Evolutionary conservation across 2,329 filamentous ascomycete genomes (phyloP), one percentile per base, ranked within the genome.

Genomic region (Colletotrichum sp.): DNA sequence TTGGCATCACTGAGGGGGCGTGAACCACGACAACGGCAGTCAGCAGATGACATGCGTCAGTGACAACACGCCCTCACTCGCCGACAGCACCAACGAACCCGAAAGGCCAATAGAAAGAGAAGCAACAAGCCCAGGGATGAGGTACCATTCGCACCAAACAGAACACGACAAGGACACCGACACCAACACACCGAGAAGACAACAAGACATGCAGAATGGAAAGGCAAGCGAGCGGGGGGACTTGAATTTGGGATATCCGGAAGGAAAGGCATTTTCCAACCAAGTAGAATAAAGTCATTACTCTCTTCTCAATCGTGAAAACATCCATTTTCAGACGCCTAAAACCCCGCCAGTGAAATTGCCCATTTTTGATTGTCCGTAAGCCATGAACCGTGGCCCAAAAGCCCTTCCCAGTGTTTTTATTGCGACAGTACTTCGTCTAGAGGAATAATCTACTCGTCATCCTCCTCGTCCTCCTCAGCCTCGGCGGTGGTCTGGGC

Each of bases 401-500:
- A 44, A 21, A 52, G 44, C 44, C 44, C 44, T 52, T 24, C 10
- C 44, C 44, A 10, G 13, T 52, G n/a, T 52, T 49, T 52, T 52
- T 52, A 52, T 52, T 52, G 44, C 44, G 44, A 52, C 44, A 52
- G 44, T 52, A 52, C 44, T 52, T 52, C 44, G 44, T 52, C 44
- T 13, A 52, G 32, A 44, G 64, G 68, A 71, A 60, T 65, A 74
- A 82, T 89, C 89, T 93, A 93, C 88, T 93, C 92, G 80, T 93
- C 91, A 83, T 92, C 90, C 83, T 92, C 90, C 71, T 89, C 89
- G 82, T 93, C 92, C 85, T 94, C 92, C 78, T 94, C 93, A 78
- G 91, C 92, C 90, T 94, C 93, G 82, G 92, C 90, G 75, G 92
- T 95, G 85, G 94, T 96, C 90, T 95, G 93, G 85, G 95, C 95